Conservation (phyloP, 768 basidiomycete genomes). For the Mycena kentingensis region DNA sequence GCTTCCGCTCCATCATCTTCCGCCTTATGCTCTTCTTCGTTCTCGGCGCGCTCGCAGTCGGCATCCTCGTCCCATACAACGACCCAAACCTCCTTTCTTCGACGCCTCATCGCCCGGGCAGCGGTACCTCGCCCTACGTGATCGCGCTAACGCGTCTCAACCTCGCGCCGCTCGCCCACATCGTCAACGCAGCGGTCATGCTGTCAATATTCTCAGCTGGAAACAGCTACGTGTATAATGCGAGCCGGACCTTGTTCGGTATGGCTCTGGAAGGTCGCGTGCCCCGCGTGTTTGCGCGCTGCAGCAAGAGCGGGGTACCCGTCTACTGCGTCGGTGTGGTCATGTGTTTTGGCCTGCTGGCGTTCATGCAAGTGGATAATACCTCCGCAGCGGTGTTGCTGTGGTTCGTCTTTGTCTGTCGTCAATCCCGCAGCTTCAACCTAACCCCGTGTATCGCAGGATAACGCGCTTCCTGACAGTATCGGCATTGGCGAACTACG, state of each 20-base stretch:
- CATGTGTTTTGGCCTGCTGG: constrained; percentile 40
- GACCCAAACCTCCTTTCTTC: constrained; percentile 58
- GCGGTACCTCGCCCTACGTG: constrained; percentile 78
- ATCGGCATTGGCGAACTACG: constrained; percentile 48
- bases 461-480: constrained; percentile 44
- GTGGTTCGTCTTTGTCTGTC: constrained; percentile 39
- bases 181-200: constrained; percentile 73
- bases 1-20: constrained; percentile 71
- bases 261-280: constrained; percentile 64
- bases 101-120: constrained; percentile 56
- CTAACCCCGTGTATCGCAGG: constrained; percentile 2
- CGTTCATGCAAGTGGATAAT: constrained; percentile 51
- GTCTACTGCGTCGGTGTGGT: constrained; percentile 51
- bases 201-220: constrained; percentile 72
- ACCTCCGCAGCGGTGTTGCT: constrained; percentile 47
- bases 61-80: constrained; percentile 76
- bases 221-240: constrained; percentile 65
- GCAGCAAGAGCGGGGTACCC: constrained; percentile 59
- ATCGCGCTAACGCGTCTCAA: constrained; percentile 73
- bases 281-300: constrained; percentile 52
- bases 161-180: constrained; percentile 62
- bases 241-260: constrained; percentile 54
- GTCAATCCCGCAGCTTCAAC: background rate
- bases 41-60: constrained; percentile 66
- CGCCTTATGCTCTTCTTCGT: constrained; percentile 80